Conservation (phyloP, 129 eudicot species). For the Artemisia annua region DNA sequence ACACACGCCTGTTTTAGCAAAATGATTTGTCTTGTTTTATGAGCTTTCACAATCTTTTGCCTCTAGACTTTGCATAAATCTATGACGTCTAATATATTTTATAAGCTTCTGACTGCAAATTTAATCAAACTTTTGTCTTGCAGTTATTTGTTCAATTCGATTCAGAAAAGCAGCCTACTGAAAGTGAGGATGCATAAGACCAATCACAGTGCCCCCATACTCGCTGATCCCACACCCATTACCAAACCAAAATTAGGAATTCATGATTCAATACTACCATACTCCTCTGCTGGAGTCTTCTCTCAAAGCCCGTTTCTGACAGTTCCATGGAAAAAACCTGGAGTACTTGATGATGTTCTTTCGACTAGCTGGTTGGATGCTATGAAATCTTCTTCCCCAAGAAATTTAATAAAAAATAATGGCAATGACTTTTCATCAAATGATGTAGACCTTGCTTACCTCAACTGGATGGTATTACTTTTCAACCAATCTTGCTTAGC, state of each 20-base stretch:
- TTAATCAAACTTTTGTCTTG: conserved; percentile 7
- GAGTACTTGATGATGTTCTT: conserved; percentile 70
- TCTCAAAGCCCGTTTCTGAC: conserved; percentile 55
- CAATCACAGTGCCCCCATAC: conserved; percentile 62
- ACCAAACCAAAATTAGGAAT: conserved; percentile 66
- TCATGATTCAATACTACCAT: conserved; percentile 59
- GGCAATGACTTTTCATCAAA: conserved; percentile 39
- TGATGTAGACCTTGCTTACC: conserved; percentile 64
- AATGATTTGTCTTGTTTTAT: too few relatives aligned
- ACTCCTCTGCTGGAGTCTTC: conserved; percentile 57
- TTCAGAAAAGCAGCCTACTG: conserved; percentile 23
- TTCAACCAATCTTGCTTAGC: not conserved
- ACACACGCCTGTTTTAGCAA: too few relatives aligned
- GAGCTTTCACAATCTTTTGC: too few relatives aligned
- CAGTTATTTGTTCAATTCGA: conserved; percentile 31
- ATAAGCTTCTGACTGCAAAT: too few relatives aligned
- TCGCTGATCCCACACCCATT: conserved; percentile 63
- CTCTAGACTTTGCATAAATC: too few relatives aligned
- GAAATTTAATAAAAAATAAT: conserved; percentile 44
- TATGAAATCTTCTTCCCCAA: conserved; percentile 93
- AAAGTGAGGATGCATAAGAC: conserved; percentile 39
- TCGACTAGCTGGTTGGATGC: conserved; percentile 73
- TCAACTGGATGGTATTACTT: conserved; percentile 76
- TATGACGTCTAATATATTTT: too few relatives aligned
- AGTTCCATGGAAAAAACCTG: conserved; percentile 69